phyloP scores from a whole-genome alignment of 352 stramenopile genomes.

The Pythium biforme region DNA sequence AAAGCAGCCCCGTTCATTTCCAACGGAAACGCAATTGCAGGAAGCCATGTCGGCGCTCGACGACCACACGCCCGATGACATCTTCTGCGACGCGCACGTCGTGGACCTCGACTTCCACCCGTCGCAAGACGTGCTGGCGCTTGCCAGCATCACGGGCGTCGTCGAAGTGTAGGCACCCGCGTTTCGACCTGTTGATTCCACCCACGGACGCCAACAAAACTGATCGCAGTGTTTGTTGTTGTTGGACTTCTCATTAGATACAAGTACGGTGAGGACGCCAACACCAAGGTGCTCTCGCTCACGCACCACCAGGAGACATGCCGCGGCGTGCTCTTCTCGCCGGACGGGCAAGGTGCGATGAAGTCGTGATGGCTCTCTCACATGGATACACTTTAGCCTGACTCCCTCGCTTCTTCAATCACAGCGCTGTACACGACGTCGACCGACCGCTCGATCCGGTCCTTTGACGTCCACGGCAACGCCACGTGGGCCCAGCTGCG shows the following conservation, averaged over 20 bases:
- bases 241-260: constrained; percentile 36
- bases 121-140: constrained; percentile 58
- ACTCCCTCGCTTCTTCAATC: background rate
- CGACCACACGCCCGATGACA: constrained; percentile 78
- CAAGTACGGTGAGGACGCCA: constrained; percentile 75
- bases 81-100: constrained; percentile 70
- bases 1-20: background rate
- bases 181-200: background rate
- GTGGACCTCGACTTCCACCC: constrained; percentile 89
- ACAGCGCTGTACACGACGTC: constrained; percentile 78
- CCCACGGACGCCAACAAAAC: background rate
- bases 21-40: background rate
- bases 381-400: constrained; percentile 11
- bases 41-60: constrained; percentile 54
- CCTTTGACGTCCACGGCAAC: constrained; percentile 77
- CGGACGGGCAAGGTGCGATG: constrained; percentile 67
- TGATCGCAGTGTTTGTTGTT: background rate
- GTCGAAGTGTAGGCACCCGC: constrained; percentile 68
- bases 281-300: constrained; percentile 68
- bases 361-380: background rate
- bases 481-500: constrained; percentile 78
- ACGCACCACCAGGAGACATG: constrained; percentile 77
- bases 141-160: constrained; percentile 71
- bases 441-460: constrained; percentile 79
- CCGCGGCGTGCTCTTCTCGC: constrained; percentile 64